These are phyloP conservation scores for Phoma sp. DNA, from an alignment of 2,329 filamentous ascomycete species.

Conservation along the genomic window DNA sequence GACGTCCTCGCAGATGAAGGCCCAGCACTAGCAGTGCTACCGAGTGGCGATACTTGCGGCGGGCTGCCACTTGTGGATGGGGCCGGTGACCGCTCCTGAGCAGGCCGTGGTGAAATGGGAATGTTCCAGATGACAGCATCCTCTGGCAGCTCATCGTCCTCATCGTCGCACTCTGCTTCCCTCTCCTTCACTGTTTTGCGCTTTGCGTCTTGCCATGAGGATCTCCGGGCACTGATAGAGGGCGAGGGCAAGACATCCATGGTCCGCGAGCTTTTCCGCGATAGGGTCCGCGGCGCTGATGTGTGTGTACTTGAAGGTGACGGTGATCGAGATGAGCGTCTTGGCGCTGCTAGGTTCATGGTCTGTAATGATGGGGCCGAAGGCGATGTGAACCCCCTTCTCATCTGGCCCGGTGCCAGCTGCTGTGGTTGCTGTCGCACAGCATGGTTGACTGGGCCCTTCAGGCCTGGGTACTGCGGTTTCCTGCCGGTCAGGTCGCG, in stretches of 20 bases:
- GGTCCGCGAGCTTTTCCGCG: conserved; percentile 43
- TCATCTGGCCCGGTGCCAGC: conserved; percentile 49
- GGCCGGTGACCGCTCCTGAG: conserved; percentile 49
- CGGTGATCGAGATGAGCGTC: conserved; percentile 46
- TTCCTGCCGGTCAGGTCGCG: conserved; percentile 51
- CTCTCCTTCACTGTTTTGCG: conserved; percentile 74
- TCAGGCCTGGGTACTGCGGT: conserved; percentile 50
- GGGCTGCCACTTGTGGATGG: conserved; percentile 40
- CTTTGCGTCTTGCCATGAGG: conserved; percentile 69
- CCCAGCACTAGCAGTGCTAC: conserved; percentile 21
- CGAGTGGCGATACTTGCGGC: conserved; percentile 33
- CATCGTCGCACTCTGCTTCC: conserved; percentile 79
- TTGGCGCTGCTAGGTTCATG: conserved; percentile 40
- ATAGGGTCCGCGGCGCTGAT: conserved; percentile 40
- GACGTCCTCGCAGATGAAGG: conserved; percentile 36
- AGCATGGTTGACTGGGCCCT: conserved; percentile 49
- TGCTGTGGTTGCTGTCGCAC: conserved; percentile 47
- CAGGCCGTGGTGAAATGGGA: conserved; percentile 71
- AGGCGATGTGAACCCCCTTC: conserved; percentile 52
- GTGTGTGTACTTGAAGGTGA: conserved; percentile 43
- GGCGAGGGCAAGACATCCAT: conserved; percentile 41
- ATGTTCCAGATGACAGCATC: conserved; percentile 83
- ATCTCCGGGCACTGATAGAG: conserved; percentile 50
- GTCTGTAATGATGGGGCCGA: conserved; percentile 45
- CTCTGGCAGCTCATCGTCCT: conserved; percentile 76